Evolutionary conservation across 2,329 filamentous ascomycete species (phyloP).

Genomic region (Ophiostoma sp.): DNA sequence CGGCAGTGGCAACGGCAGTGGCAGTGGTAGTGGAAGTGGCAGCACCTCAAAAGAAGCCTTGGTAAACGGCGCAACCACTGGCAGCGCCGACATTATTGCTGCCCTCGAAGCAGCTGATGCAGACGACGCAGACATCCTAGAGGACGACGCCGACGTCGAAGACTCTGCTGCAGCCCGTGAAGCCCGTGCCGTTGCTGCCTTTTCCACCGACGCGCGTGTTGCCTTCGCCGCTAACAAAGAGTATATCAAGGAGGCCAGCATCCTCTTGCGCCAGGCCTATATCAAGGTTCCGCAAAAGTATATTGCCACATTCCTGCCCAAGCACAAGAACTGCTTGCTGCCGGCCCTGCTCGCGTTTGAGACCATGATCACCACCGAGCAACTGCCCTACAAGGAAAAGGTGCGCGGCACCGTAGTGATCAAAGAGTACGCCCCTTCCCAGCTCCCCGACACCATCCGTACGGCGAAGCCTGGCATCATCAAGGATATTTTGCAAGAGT

Average conservation of each 20-base stretch:
- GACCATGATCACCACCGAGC: slow-evolving; percentile 24
- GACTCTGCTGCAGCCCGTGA: too few relatives aligned
- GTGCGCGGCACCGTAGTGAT: slow-evolving; percentile 24
- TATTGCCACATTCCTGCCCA: slow-evolving; percentile 26
- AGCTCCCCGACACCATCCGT: slow-evolving; percentile 26
- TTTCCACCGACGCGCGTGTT: slow-evolving; percentile 28
- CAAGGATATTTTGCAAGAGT: slow-evolving; percentile 38
- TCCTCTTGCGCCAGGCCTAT: slow-evolving; percentile 36
- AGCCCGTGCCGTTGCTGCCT: slow-evolving; percentile 21
- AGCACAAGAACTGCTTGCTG: slow-evolving; percentile 33
- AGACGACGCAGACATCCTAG: slow-evolving; percentile 9
- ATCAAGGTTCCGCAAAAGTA: slow-evolving; percentile 31
- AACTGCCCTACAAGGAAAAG: slow-evolving; percentile 32
- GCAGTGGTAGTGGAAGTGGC: not conserved
- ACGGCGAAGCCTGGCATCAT: slow-evolving; percentile 22
- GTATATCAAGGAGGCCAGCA: slow-evolving; percentile 22
- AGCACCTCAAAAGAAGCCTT: not conserved
- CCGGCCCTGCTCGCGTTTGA: slow-evolving; percentile 36
- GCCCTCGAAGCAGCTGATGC: slow-evolving; percentile 20
- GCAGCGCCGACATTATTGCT: not conserved
- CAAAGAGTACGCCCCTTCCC: slow-evolving; percentile 25
- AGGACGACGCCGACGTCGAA: not conserved
- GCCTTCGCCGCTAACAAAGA: slow-evolving; percentile 3
- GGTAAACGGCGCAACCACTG: not conserved
- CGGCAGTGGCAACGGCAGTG: not conserved